Base-by-base conservation (phyloP, 352 stramenopile genomes). In the Phytophthora multivora region DNA sequence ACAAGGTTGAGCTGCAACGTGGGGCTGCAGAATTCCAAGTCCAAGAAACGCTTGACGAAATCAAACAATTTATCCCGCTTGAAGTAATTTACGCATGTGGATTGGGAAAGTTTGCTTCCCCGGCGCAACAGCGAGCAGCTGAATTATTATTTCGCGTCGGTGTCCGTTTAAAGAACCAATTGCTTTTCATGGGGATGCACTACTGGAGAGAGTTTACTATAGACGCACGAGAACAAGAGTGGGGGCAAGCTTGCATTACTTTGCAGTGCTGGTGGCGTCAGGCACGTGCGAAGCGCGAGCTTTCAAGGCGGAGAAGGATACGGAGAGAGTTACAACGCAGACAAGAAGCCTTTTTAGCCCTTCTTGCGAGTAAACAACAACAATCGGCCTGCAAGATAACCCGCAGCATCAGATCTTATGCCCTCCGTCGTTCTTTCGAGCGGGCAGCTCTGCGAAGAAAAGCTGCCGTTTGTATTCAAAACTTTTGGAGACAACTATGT, bases 261-360 rank as follows among this genome's bases (percentile, higher is more conserved):
- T 42, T 82, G 2, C 83, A 91, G 57, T 91, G 80, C 45, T 88
- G 78, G 80, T 90, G 83, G 78, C 69, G 83, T 2, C 69, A 81
- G 33, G n/a, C 81, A 2, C 41, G 62, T 9, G 78, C 83, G 0
- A 30, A 60, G 1, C 43, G 52, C 30, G 68, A 79, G 31, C 43
- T 80, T 7, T 15, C 40, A 3, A 53, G 39, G 18, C 71, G 72
- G 1, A 61, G 63, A 49, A 54, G 55, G 18, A 50, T 90, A 5
- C 66, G 65, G 16, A 31, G 35, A 0, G 72, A 91, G 31, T n/a
- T 89, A 6, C 62, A 76, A 25, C 64, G 52, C n/a, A 75, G 79
- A 2, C 80, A 91, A 52, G 46, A 69, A 18, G 40, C 35, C 2
- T 54, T 90, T 25, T 18, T 89, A n/a, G 50, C 49, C 5, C 52